Base-by-base conservation (phyloP, 1,284 basidiomycete species). In the Blastosporella zonata region DNA sequence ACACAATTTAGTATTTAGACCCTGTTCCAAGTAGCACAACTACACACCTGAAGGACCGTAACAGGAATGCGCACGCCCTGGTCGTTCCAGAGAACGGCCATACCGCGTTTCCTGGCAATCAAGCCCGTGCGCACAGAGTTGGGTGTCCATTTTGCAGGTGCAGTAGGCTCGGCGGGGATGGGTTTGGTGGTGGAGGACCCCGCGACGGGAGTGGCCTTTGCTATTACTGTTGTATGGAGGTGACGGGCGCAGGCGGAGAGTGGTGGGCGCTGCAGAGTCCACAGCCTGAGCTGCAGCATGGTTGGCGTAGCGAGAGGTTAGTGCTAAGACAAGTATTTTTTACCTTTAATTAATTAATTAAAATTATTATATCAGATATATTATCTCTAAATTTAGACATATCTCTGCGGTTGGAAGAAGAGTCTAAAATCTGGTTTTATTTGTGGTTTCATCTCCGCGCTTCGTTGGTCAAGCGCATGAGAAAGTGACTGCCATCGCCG, bases 81-180 rank as follows among this genome's bases (percentile, higher is more conserved):
- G 62, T 90, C 81, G 63, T 96, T 90, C 90, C 93, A 99, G 62
- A 97, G 75, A 10, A 84, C 82, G 5, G 92, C 90, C 96, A 99
- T 99, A 38, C 97, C 97, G 42, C 92, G 83, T 74, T 99, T 99
- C 51, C 87, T 80, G 18, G 93, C 95, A 64, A 99, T 88, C 53
- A 98, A 76, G n/a, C 97, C 97, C 0, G 93, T 95, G 52, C 97
- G 81, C 56, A 90, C 79, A 3, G 93, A 94, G 47, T 79, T 77
- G 27, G 96, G 90, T 17, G 86, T 85, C 95, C 95, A 98, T 76
- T 83, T 84, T 28, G 63, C 39, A 22, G 67, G 54, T 23, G 57
- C 34, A 31, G 56, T 39, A 9, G 52, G n/a, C n/a, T n/a, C n/a
- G n/a, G n/a, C n/a, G n/a, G n/a, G n/a, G n/a, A n/a, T 13, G 54